Conservation (phyloP, 345 rosid genomes). For the Chamaenerion angustifolium region DNA sequence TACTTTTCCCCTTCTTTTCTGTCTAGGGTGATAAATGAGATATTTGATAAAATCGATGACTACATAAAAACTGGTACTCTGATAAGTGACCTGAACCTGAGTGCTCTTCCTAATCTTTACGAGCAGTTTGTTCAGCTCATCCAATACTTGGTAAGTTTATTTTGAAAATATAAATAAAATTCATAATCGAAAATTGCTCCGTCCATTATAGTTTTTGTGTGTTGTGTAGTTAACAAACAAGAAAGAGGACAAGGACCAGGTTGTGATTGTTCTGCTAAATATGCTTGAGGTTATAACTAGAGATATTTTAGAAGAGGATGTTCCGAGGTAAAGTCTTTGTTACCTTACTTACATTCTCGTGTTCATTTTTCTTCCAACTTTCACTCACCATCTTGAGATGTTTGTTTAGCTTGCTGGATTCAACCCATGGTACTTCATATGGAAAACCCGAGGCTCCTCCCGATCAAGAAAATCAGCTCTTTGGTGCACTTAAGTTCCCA, state of each 20-base stretch:
- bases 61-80: conserved; percentile 24
- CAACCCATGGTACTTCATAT: conserved; percentile 45
- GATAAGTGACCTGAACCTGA: conserved; percentile 58
- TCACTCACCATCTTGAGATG: background rate
- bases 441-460: conserved; percentile 52
- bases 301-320: conserved; percentile 77
- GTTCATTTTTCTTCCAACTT: conserved; percentile 3
- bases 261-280: conserved; percentile 90
- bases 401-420: conserved; percentile 50
- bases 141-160: conserved; percentile 51
- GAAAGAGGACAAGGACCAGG: conserved; percentile 58
- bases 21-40: conserved; percentile 55
- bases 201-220: background rate
- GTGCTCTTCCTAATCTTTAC: conserved; percentile 81
- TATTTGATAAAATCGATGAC: conserved; percentile 49
- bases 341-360: conserved; percentile 3
- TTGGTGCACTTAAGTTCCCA: conserved; percentile 88
- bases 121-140: conserved; percentile 78
- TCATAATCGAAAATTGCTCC: background rate
- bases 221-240: conserved; percentile 54
- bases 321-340: conserved; percentile 36
- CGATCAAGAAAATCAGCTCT: conserved; percentile 53
- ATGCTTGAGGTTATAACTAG: conserved; percentile 92
- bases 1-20: conserved; percentile 1
- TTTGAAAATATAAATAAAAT: conserved; percentile 2